Evolutionary conservation across 768 basidiomycete genomes (phyloP).

Genomic region (Lepiota brunneoincarnata): DNA sequence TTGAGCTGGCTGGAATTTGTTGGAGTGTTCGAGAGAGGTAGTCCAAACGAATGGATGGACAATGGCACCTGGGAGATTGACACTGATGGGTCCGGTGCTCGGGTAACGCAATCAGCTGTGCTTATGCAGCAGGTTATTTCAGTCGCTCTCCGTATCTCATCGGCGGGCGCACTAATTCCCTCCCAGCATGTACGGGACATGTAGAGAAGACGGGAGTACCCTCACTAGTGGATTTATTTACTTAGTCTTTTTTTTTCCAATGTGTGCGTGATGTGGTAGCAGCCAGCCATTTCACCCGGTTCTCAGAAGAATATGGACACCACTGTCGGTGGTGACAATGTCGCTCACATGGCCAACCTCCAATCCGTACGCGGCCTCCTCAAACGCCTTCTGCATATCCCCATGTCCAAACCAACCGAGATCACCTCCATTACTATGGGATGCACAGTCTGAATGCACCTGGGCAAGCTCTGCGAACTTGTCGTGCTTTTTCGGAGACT

Average conservation of each 20-base stretch:
- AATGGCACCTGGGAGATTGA: too few species aligned
- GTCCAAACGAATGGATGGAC: background rate
- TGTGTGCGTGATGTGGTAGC: too few species aligned
- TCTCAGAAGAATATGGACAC: slow-evolving; percentile 90
- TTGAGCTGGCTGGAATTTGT: background rate
- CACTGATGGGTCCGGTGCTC: too few species aligned
- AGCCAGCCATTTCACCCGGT: slow-evolving; percentile 72
- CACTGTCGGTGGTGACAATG: slow-evolving; percentile 86
- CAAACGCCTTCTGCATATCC: slow-evolving; percentile 98
- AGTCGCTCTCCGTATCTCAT: background rate
- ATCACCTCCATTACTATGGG: slow-evolving; percentile 79
- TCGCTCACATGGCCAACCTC: slow-evolving; percentile 76
- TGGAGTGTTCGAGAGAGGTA: too few species aligned
- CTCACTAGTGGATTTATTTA: too few species aligned
- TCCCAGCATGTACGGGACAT: background rate
- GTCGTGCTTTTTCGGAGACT: slow-evolving; percentile 44
- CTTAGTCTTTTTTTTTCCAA: too few species aligned
- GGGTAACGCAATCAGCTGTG: too few species aligned
- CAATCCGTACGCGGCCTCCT: slow-evolving; percentile 79
- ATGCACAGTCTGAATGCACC: slow-evolving; percentile 86
- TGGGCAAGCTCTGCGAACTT: slow-evolving; percentile 78
- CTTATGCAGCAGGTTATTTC: background rate
- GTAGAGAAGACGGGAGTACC: background rate
- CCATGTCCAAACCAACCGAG: slow-evolving; percentile 82
- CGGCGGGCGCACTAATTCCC: background rate